Percentiles rank a stretch among this genome's conserved stretches.
Conservation (phyloP, 2,329 filamentous ascomycete genomes). For the Stachybotrys chartarum region DNA sequence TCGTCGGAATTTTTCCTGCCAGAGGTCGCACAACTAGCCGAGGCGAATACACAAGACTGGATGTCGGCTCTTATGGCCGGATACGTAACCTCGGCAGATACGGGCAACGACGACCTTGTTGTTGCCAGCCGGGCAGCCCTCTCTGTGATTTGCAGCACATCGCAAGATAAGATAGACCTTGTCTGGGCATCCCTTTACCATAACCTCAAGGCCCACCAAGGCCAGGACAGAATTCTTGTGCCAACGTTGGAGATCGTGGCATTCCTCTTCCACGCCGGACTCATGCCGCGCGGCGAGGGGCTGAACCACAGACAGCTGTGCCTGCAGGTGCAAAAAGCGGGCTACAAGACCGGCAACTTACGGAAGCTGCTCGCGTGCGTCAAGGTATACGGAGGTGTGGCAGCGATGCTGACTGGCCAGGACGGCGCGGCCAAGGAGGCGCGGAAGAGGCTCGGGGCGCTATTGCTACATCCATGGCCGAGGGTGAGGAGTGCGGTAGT, state of each 20-base stretch:
- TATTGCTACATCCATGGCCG: constrained; percentile 79
- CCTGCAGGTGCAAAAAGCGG: constrained; percentile 64
- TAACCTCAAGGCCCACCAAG: constrained; percentile 45
- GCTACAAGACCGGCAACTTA: constrained; percentile 77
- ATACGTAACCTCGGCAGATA: constrained; percentile 65
- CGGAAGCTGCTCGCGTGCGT: constrained; percentile 75
- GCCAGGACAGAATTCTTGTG: constrained; percentile 64
- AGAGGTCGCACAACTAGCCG: constrained; percentile 26
- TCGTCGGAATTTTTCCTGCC: constrained; percentile 26
- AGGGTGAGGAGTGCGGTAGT: constrained; percentile 55
- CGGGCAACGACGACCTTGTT: constrained; percentile 70
- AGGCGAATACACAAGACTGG: constrained; percentile 27
- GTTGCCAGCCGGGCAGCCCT: constrained; percentile 62
- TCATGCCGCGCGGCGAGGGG: constrained; percentile 32
- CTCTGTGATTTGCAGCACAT: constrained; percentile 41
- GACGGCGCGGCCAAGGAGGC: constrained; percentile 38
- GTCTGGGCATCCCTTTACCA: constrained; percentile 44
- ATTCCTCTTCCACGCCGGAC: constrained; percentile 63
- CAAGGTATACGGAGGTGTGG: constrained; percentile 69
- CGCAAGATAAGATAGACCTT: constrained; percentile 29
- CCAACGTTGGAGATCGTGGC: constrained; percentile 70
- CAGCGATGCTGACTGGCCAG: constrained; percentile 22
- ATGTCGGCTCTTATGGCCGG: constrained; percentile 55
- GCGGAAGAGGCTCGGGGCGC: constrained; percentile 59
- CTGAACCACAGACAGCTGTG: constrained; percentile 54